A percentile compares a stretch with the other conserved stretches of the same genome.
Conservation (phyloP, 371 early-diverging fungal genomes). For the Haplosporangium sp. region DNA sequence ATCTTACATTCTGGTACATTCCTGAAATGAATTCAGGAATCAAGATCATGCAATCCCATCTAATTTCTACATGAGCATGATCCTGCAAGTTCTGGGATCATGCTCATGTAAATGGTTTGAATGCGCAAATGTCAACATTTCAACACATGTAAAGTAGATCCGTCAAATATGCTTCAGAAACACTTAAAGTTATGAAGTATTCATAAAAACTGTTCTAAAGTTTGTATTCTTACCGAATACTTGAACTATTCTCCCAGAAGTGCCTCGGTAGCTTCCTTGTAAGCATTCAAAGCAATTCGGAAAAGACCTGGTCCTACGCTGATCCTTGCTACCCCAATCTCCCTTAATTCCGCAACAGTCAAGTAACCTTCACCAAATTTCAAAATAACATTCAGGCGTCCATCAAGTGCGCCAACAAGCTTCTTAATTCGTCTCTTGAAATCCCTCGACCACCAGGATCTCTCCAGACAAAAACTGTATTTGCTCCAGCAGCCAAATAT, state of each 20-base stretch:
- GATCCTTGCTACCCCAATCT: conserved; percentile 44
- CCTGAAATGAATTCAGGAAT: no score
- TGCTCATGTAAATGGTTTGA: no score
- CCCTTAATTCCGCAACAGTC: conserved; percentile 29
- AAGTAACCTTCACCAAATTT: conserved; percentile 22
- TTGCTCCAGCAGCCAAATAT: conserved; percentile 53
- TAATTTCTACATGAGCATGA: no score
- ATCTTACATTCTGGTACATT: no score
- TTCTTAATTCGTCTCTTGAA: conserved; percentile 27
- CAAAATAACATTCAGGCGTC: conserved; percentile 40
- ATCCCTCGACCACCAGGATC: conserved; percentile 34
- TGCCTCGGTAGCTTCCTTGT: conserved; percentile 36
- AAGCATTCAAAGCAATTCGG: conserved; percentile 30
- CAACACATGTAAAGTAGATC: no score
- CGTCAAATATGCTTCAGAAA: no score
- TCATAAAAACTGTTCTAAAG: no score
- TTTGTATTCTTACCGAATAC: no score
- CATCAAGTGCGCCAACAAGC: conserved; percentile 25
- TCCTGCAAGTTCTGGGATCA: no score
- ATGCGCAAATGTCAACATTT: no score
- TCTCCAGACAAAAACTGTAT: conserved; percentile 56
- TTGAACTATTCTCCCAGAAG: background rate
- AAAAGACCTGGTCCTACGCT: conserved; percentile 47
- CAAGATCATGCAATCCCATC: no score
- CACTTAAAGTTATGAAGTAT: no score